These are phyloP conservation scores for Phyllosticta citriasiana DNA, from an alignment of 2,329 filamentous ascomycete species.

Conservation along the genomic window DNA sequence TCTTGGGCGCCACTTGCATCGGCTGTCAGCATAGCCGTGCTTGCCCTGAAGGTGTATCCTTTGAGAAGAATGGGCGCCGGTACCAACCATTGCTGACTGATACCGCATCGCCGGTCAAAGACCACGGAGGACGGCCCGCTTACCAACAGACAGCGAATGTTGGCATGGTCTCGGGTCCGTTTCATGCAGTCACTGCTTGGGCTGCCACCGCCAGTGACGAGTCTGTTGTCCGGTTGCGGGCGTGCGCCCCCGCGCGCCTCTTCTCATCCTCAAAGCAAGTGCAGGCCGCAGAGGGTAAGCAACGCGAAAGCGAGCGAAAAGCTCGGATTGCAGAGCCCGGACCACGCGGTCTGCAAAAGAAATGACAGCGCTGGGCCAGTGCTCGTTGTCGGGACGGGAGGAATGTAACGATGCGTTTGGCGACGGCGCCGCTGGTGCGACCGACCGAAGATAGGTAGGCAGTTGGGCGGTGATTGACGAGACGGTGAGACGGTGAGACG, in stretches of 20 bases:
- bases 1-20: not conserved
- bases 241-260: not conserved
- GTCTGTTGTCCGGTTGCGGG: not conserved
- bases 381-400: not conserved
- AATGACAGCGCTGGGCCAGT: not conserved
- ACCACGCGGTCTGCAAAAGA: not conserved
- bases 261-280: not conserved
- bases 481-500: not conserved
- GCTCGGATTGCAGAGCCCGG: not conserved
- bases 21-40: not conserved
- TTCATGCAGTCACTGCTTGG: not conserved
- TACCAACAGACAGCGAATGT: not conserved
- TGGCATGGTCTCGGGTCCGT: not conserved
- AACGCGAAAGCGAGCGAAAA: not conserved
- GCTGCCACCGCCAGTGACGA: not conserved
- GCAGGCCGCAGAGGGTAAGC: not conserved
- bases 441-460: not conserved
- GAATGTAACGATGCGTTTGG: not conserved
- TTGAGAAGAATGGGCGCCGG: not conserved
- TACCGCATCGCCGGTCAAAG: not conserved
- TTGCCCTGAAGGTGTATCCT: not conserved
- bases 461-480: not conserved
- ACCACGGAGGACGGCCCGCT: not conserved
- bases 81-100: not conserved
- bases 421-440: not conserved